Evolutionary conservation across 345 rosid species (phyloP).

Genomic region (Gossypium anomalum): DNA sequence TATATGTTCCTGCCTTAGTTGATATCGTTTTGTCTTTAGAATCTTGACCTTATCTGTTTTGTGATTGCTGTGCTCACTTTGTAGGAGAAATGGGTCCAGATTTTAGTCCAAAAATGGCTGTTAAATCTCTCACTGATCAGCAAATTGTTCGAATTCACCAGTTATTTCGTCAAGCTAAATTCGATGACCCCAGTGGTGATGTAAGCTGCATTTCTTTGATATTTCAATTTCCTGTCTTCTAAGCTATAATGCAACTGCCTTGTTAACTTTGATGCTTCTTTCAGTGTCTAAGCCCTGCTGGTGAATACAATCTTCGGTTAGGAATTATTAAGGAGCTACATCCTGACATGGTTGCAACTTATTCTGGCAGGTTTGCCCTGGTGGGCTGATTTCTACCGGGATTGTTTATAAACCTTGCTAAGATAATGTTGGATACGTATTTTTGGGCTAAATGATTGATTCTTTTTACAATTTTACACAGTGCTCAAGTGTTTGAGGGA

Average conservation of each 20-base stretch:
- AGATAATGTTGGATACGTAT: constrained; percentile 6
- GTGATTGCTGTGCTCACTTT: constrained; percentile 15
- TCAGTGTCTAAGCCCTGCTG: constrained; percentile 98
- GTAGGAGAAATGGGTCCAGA: constrained; percentile 97
- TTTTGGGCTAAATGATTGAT: constrained; percentile 2
- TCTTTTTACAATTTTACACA: constrained; percentile 32
- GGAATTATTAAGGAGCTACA: constrained; percentile 97
- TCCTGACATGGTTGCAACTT: constrained; percentile 96
- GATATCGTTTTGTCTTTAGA: constrained; percentile 2
- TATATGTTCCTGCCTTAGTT: constrained; percentile 2
- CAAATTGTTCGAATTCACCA: constrained; percentile 97
- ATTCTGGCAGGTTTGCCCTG: constrained; percentile 84
- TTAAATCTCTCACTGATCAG: constrained; percentile 77
- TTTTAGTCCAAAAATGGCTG: constrained; percentile 71
- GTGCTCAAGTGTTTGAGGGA: constrained; percentile 98
- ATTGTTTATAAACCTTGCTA: neutral
- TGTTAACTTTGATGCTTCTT: constrained; percentile 8
- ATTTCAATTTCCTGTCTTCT: neutral
- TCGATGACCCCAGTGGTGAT: constrained; percentile 93
- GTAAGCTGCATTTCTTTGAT: constrained; percentile 42
- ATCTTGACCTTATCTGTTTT: constrained; percentile 21
- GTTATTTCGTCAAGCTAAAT: constrained; percentile 97
- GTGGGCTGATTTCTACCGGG: constrained; percentile 16
- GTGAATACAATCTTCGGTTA: constrained; percentile 95
- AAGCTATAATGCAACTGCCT: neutral